phyloP scores from a whole-genome alignment of 495 filamentous ascomycete species.

The Pyronema omphalodes region DNA sequence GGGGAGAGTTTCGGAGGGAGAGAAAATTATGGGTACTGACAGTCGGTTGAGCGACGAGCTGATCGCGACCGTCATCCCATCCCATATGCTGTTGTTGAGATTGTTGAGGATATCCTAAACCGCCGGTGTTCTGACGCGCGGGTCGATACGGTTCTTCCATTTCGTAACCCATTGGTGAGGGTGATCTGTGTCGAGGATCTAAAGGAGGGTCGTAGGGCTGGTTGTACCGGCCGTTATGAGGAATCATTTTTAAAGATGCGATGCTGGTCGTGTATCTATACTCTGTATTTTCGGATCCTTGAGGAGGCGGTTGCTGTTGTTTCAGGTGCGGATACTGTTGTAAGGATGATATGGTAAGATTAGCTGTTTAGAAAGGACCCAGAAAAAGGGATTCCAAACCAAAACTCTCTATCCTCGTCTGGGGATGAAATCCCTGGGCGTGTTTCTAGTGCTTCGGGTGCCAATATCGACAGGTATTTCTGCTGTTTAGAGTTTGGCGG shows the following conservation, averaged over 20 bases:
- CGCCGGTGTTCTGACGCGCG: constrained; percentile 17
- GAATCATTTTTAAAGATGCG: neutral
- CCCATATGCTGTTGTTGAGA: constrained; percentile 16
- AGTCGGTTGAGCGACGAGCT: constrained; percentile 19
- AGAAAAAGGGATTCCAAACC: too few relatives aligned
- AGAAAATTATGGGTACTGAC: constrained; percentile 10
- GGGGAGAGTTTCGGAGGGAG: neutral
- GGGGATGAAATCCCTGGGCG: too few relatives aligned
- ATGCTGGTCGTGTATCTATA: too few relatives aligned
- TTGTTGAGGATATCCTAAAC: constrained; percentile 11
- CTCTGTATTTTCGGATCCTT: too few relatives aligned
- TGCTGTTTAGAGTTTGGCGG: too few relatives aligned
- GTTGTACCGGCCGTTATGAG: constrained; percentile 3
- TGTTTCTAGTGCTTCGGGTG: too few relatives aligned
- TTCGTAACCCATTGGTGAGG: constrained; percentile 18
- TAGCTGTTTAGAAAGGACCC: too few relatives aligned
- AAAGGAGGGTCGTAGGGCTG: constrained; percentile 15
- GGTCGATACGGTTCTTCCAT: constrained; percentile 11
- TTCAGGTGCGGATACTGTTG: too few relatives aligned
- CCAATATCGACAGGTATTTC: too few relatives aligned
- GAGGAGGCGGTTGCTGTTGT: too few relatives aligned
- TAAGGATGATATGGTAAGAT: too few relatives aligned
- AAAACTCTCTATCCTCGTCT: too few relatives aligned
- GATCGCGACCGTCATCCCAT: constrained; percentile 14
- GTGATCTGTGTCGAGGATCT: constrained; percentile 18